A percentile compares a stretch with the other conserved stretches of the same genome.
phyloP scores from a whole-genome alignment of 345 rosid genomes.

The Angophora floribunda region DNA sequence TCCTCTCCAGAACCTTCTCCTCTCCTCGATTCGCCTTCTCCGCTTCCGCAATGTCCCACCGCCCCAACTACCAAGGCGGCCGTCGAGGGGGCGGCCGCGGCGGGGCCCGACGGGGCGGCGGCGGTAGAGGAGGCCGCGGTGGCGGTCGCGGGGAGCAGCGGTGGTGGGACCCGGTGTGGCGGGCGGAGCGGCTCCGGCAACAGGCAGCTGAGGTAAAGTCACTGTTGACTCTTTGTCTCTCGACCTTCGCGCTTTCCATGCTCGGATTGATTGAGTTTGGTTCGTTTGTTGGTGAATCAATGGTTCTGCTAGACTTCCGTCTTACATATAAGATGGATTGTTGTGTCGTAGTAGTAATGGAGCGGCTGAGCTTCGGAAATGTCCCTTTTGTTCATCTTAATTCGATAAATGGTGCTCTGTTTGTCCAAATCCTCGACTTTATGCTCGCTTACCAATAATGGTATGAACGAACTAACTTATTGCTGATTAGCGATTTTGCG shows the following conservation, averaged over 20 bases:
- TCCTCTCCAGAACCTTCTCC: not conserved
- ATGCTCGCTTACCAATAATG: not conserved
- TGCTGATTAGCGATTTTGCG: not conserved
- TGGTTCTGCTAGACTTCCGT: not conserved
- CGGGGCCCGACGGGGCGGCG: slow-evolving; percentile 30
- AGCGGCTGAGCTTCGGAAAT: not conserved
- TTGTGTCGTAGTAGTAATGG: not conserved
- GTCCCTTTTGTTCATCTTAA: not conserved
- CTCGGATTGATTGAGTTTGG: not conserved
- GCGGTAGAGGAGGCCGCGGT: slow-evolving; percentile 27
- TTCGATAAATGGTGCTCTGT: not conserved
- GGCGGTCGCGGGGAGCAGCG: slow-evolving; percentile 92
- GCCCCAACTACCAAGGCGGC: slow-evolving; percentile 52
- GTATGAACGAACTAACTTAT: not conserved
- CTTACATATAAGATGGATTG: not conserved
- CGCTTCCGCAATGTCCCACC: slow-evolving; percentile 37
- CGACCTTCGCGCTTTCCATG: not conserved
- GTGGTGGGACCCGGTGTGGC: slow-evolving; percentile 99
- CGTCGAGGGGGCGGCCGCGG: slow-evolving; percentile 24
- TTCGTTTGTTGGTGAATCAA: not conserved
- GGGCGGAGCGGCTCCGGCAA: slow-evolving; percentile 85
- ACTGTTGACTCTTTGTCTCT: not conserved
- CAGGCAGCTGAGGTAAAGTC: slow-evolving; percentile 47
- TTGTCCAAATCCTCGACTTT: not conserved
- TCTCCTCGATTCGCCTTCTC: not conserved